These are phyloP conservation scores for Penicillium ochrochloron DNA, from an alignment of 495 filamentous ascomycete species.

Conservation along the genomic window DNA sequence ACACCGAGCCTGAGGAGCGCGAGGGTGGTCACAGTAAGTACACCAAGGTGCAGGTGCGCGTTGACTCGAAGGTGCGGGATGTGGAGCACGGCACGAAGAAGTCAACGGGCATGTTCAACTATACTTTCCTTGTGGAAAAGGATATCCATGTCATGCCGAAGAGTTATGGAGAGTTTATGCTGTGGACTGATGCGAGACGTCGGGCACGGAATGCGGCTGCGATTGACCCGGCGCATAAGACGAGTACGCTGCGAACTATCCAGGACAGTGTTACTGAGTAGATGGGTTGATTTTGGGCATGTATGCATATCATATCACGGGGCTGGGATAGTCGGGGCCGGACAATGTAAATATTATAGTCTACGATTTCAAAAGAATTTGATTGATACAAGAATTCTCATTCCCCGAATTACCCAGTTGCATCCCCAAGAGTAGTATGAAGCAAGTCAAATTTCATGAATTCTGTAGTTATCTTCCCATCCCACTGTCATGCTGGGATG, in stretches of 20 bases:
- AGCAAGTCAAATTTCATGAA: no score
- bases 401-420: no score
- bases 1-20: constrained; percentile 67
- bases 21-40: constrained; percentile 46
- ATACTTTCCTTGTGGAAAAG: constrained; percentile 78
- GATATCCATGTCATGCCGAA: constrained; percentile 76
- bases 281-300: not conserved
- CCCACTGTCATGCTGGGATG: no score
- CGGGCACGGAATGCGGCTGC: constrained; percentile 54
- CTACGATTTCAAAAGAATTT: not conserved
- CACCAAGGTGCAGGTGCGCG: constrained; percentile 75
- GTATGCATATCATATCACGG: not conserved
- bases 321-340: not conserved
- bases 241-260: constrained; percentile 43
- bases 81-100: constrained; percentile 77
- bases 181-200: constrained; percentile 74
- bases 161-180: constrained; percentile 78
- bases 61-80: constrained; percentile 76
- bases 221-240: constrained; percentile 40
- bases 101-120: constrained; percentile 82
- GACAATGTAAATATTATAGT: not conserved
- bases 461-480: no score
- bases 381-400: not conserved
- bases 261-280: constrained; percentile 56
- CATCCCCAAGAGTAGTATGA: no score